Evolutionary conservation across 1,284 basidiomycete genomes (phyloP).

Genomic region (Rhodofomes roseus): DNA sequence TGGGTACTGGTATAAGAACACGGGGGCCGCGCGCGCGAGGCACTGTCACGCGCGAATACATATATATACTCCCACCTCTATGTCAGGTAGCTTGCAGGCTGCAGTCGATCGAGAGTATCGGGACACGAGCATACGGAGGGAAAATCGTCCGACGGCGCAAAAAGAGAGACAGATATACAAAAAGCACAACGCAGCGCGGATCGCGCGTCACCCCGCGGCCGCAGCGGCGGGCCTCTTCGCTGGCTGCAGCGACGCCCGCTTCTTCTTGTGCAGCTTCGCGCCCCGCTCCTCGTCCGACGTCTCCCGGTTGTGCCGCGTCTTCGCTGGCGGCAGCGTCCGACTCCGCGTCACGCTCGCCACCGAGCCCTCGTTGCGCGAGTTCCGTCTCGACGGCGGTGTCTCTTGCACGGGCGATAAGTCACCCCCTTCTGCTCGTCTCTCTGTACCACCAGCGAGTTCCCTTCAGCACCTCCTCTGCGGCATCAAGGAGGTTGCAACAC

Average conservation of each 20-base stretch:
- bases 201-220: conserved; percentile 8
- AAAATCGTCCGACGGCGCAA: not conserved
- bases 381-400: conserved; percentile 25
- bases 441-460: conserved; percentile 10
- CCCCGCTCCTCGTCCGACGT: conserved; percentile 34
- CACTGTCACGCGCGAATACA: not conserved
- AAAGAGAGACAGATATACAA: not conserved
- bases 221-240: conserved; percentile 14
- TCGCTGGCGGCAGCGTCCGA: conserved; percentile 56
- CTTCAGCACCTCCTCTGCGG: no score
- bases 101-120: not conserved
- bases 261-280: conserved; percentile 45
- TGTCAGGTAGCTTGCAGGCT: not conserved
- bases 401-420: conserved; percentile 42
- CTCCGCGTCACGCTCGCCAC: conserved; percentile 50
- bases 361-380: conserved; percentile 19
- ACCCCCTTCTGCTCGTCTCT: conserved; percentile 22
- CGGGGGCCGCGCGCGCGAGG: not conserved
- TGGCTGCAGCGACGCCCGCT: conserved; percentile 36
- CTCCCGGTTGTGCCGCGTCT: conserved; percentile 16
- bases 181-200: not conserved
- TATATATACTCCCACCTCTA: not conserved
- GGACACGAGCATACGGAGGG: not conserved
- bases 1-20: not conserved
- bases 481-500: no score